These are phyloP conservation scores for Scheffersomyces parashehatae DNA, from an alignment of 1,139 yeast genomes.

Conservation along the genomic window DNA sequence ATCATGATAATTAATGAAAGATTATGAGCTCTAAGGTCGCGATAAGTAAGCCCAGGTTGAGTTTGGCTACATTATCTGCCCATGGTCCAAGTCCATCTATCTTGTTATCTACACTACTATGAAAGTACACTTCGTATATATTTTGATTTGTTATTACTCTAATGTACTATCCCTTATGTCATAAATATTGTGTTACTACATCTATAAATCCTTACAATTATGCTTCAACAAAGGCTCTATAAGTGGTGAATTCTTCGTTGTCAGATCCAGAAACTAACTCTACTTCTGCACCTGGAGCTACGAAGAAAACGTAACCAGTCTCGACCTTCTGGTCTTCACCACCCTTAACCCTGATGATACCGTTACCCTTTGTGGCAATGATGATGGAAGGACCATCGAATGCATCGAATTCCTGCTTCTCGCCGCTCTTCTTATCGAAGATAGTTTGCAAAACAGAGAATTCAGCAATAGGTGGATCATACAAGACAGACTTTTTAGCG, in stretches of 20 bases:
- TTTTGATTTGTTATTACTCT: no score
- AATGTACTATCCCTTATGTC: no score
- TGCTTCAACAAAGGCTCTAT: slow-evolving; percentile 85
- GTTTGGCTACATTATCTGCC: no score
- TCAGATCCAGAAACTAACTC: slow-evolving; percentile 55
- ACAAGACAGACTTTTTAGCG: slow-evolving; percentile 61
- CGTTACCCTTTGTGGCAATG: slow-evolving; percentile 80
- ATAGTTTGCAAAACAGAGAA: slow-evolving; percentile 84
- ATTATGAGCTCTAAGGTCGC: no score
- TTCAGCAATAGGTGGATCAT: slow-evolving; percentile 96
- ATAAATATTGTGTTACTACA: no score
- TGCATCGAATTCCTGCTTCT: slow-evolving; percentile 51
- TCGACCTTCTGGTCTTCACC: slow-evolving; percentile 45
- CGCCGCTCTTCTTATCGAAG: slow-evolving; percentile 44
- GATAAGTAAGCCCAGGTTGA: no score
- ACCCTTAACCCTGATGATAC: slow-evolving; percentile 50
- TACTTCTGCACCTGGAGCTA: slow-evolving; percentile 73
- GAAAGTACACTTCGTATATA: no score
- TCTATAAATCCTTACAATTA: slow-evolving; percentile 12
- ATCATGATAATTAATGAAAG: no score
- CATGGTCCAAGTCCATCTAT: no score
- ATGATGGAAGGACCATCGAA: slow-evolving; percentile 87
- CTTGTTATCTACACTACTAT: no score
- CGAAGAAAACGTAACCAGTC: slow-evolving; percentile 79
- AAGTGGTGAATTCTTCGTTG: slow-evolving; percentile 61